Evolutionary conservation across 108 stramenopile genomes (phyloP).

Genomic region (Skeletonema grethae): DNA sequence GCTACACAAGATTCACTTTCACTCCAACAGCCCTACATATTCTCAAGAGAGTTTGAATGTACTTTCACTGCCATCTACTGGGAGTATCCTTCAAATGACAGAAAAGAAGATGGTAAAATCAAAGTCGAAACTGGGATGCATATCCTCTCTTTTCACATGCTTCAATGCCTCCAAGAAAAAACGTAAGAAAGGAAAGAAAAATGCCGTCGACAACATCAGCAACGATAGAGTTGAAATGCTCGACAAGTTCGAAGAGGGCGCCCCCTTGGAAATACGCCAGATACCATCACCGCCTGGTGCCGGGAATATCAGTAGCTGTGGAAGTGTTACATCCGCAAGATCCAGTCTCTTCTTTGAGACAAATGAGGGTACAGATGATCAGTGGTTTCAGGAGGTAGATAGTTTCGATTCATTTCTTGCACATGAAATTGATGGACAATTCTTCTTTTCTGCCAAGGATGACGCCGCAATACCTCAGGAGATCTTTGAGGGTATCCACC

Average conservation of each 20-base stretch:
- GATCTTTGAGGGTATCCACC: constrained; percentile 28
- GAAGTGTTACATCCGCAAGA: constrained; percentile 20
- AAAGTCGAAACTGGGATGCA: constrained; percentile 24
- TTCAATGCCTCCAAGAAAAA: constrained; percentile 25
- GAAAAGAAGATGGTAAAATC: neutral
- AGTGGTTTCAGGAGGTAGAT: constrained; percentile 7
- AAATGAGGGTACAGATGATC: constrained; percentile 10
- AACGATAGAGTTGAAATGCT: neutral
- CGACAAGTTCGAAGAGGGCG: neutral
- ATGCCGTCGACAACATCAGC: neutral
- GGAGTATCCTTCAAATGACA: neutral
- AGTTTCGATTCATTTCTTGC: constrained; percentile 6
- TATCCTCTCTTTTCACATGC: constrained; percentile 29
- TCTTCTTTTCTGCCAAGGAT: constrained; percentile 32
- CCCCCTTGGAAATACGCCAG: neutral
- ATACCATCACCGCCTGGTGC: neutral
- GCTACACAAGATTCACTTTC: no score
- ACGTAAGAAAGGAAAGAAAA: neutral
- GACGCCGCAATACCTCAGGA: constrained; percentile 17
- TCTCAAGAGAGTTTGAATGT: neutral
- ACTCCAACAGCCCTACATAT: neutral
- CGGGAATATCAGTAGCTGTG: neutral
- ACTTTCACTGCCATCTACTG: no score
- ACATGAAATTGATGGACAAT: constrained; percentile 34
- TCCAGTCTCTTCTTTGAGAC: constrained; percentile 37